phyloP scores from a whole-genome alignment of 2,329 filamentous ascomycete species.

The Berkeleyomyces rouxiae region DNA sequence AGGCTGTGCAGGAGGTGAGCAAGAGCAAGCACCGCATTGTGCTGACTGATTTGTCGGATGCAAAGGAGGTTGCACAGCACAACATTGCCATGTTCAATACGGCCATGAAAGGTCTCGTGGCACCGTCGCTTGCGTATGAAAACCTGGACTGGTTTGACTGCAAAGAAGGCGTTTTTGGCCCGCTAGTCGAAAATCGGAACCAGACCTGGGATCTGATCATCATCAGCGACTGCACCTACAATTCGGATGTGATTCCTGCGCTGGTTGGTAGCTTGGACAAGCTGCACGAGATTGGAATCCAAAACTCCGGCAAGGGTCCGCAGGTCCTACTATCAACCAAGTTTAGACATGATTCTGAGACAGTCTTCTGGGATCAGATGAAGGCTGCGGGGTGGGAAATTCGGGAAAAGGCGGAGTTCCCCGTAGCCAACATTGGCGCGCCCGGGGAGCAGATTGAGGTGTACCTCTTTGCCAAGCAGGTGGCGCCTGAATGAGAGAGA shows the following conservation, averaged over 20 bases:
- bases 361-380: conserved; percentile 32
- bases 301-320: conserved; percentile 17
- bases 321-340: conserved; percentile 39
- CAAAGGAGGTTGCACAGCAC: conserved; percentile 29
- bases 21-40: conserved; percentile 22
- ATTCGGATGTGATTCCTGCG: conserved; percentile 36
- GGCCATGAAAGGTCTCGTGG: conserved; percentile 1
- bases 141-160: conserved; percentile 42
- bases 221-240: conserved; percentile 46
- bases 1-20: background rate
- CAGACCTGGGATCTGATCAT: conserved; percentile 36
- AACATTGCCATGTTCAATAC: conserved; percentile 27
- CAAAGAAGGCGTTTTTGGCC: conserved; percentile 27
- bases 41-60: conserved; percentile 40
- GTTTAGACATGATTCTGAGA: conserved; percentile 37
- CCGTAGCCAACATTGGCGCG: conserved; percentile 29
- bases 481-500: background rate
- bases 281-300: conserved; percentile 24
- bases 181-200: conserved; percentile 20
- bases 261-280: conserved; percentile 36
- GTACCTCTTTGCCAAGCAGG: conserved; percentile 28
- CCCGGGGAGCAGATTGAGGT: conserved; percentile 33
- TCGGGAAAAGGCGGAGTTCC: conserved; percentile 25
- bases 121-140: conserved; percentile 29
- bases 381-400: conserved; percentile 28